A percentile compares a stretch with the other conserved stretches of the same genome.
Conservation (phyloP, 805 yeast species). For the Candida schatavii region DNA sequence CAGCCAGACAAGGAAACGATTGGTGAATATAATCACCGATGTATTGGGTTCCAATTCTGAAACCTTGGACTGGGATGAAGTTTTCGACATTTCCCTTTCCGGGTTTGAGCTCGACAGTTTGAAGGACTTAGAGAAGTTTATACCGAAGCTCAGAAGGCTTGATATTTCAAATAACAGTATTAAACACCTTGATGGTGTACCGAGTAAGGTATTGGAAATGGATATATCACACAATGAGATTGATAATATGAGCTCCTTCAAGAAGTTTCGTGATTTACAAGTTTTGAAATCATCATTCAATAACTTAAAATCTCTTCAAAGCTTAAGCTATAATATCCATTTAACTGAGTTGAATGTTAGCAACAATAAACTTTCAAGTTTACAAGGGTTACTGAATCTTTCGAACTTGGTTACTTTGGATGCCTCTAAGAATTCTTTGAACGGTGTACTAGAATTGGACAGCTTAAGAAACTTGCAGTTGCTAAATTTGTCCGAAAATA, state of each 20-base stretch:
- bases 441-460: slow-evolving; percentile 37
- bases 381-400: slow-evolving; percentile 37
- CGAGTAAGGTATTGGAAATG: slow-evolving; percentile 35
- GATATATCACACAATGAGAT: slow-evolving; percentile 38
- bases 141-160: slow-evolving; percentile 41
- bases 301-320: slow-evolving; percentile 31
- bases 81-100: slow-evolving; percentile 35
- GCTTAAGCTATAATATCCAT: slow-evolving; percentile 38
- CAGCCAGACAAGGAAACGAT: slow-evolving; percentile 41
- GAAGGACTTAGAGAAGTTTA: slow-evolving; percentile 41
- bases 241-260: slow-evolving; percentile 40
- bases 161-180: slow-evolving; percentile 44
- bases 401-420: slow-evolving; percentile 40
- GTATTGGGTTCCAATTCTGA: slow-evolving; percentile 29
- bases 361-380: slow-evolving; percentile 31
- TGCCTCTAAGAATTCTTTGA: slow-evolving; percentile 39
- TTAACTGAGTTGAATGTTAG: slow-evolving; percentile 39
- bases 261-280: slow-evolving; percentile 40
- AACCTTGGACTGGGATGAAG: slow-evolving; percentile 40
- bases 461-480: slow-evolving; percentile 42
- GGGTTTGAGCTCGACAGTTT: slow-evolving; percentile 36
- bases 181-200: slow-evolving; percentile 45
- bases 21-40: slow-evolving; percentile 47
- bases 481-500: slow-evolving; percentile 42
- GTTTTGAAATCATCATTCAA: slow-evolving; percentile 40